A percentile compares a stretch with the other conserved stretches of the same genome.
These are phyloP conservation scores for Russula olivacea DNA, from an alignment of 768 basidiomycete species.

Conservation along the genomic window DNA sequence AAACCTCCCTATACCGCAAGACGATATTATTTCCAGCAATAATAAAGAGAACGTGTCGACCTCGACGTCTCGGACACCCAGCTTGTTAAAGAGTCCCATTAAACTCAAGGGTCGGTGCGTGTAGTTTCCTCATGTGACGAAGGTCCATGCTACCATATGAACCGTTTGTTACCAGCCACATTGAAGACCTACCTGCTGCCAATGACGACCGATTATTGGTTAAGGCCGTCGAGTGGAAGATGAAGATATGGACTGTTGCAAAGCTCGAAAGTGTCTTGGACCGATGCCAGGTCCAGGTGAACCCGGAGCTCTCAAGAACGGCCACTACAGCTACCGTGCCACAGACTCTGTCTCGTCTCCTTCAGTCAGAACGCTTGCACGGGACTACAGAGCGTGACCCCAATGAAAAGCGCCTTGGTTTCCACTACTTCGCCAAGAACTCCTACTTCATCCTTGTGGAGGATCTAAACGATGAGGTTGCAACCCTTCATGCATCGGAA, in stretches of 20 bases:
- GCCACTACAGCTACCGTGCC: constrained; percentile 30
- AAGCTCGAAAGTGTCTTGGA: constrained; percentile 70
- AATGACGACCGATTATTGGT: constrained; percentile 45
- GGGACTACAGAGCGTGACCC: constrained; percentile 90
- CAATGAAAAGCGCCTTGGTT: constrained; percentile 80
- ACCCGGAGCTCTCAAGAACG: constrained; percentile 29
- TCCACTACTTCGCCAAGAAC: constrained; percentile 73
- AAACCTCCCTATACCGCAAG: constrained; percentile 39
- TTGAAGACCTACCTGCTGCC: constrained; percentile 30
- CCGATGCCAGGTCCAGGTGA: constrained; percentile 48
- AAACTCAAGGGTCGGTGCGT: constrained; percentile 54
- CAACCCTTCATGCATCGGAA: constrained; percentile 80
- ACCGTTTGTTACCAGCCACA: constrained; percentile 24
- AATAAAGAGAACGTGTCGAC: constrained; percentile 62
- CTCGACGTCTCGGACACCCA: constrained; percentile 27
- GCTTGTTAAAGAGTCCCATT: constrained; percentile 57
- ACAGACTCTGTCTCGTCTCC: constrained; percentile 51
- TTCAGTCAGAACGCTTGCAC: constrained; percentile 77
- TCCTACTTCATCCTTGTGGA: constrained; percentile 87
- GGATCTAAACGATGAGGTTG: constrained; percentile 75
- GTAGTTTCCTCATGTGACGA: background rate
- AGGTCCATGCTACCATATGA: background rate
- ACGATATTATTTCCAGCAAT: constrained; percentile 31
- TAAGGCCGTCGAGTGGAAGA: constrained; percentile 63
- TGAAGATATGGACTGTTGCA: constrained; percentile 80